Base-by-base conservation (phyloP, 805 yeast species). In the Yueomyces sp. region DNA sequence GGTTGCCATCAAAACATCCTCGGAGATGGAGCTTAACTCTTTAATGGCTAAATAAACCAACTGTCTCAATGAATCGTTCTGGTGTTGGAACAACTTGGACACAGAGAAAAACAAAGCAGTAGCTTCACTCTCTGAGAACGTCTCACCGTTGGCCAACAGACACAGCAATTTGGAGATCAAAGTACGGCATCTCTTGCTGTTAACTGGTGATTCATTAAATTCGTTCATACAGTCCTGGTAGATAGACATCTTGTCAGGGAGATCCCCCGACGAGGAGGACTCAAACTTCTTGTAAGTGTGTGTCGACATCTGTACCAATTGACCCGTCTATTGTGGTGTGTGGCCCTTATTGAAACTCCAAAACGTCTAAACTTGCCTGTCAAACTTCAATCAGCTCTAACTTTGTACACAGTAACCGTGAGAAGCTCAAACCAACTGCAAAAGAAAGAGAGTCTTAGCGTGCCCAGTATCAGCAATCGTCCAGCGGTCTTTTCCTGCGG, bases 1-100 rank as follows among this genome's bases (percentile, higher is more conserved):
- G 29, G 98, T 92, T 29, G 90, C 96, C 97, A 92, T 92, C 63
- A 92, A 74, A 45, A 87, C 86, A 64, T 92, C 96, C 52, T 85
- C 85, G 26, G 96, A 85, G 49, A 82, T 75, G 26, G 80, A 66
- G 41, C 90, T 76, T 49, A 92, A 74, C 63, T 90, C 96, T 68
- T 92, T 92, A 64, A 90, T 87, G 12, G 96, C 90, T 61, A 92
- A 70, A 59, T 90, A 92, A 19, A 90, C 95, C 68, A 85, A 75
- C 67, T 92, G 98, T 64, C 98, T 81, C 59, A 92, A 74, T 0
- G 86, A 71, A 37, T 76, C 74, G 19, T 83, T 77, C 62, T 79
- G 84, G 64, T 90, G 95, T 62, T 92, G 98, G 63, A 92, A 92
- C 54, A 92, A 72, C 67, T 90, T 90, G 41, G 96, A 86, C 55